A percentile compares a stretch with the other conserved stretches of the same genome.
These are phyloP conservation scores for Chrysosporium keratinophilum DNA, from an alignment of 2,329 filamentous ascomycete species.

Conservation along the genomic window DNA sequence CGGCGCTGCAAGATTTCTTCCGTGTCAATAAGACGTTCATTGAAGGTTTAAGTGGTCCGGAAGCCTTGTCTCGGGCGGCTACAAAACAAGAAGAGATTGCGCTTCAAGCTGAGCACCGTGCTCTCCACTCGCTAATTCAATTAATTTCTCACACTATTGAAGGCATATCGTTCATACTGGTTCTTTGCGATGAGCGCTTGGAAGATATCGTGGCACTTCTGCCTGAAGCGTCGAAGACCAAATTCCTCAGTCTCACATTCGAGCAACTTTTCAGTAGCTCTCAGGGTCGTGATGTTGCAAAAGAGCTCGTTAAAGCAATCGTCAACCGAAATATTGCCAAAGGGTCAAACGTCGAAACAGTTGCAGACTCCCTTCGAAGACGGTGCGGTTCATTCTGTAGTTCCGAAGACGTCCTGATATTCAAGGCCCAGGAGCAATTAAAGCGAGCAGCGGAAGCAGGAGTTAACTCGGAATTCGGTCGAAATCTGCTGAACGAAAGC, in stretches of 20 bases:
- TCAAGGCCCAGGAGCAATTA: constrained; percentile 92
- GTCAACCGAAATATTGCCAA: constrained; percentile 96
- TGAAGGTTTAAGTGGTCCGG: constrained; percentile 83
- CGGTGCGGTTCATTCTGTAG: constrained; percentile 96
- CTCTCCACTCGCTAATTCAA: constrained; percentile 72
- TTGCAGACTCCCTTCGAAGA: constrained; percentile 84
- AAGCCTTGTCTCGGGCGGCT: constrained; percentile 64
- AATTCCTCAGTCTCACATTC: constrained; percentile 69
- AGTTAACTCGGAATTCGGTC: constrained; percentile 62
- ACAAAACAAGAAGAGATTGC: constrained; percentile 86
- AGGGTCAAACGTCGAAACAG: constrained; percentile 92
- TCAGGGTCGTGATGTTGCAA: constrained; percentile 77
- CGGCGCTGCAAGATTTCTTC: constrained; percentile 70
- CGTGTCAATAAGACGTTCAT: constrained; percentile 83
- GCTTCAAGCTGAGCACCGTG: constrained; percentile 86
- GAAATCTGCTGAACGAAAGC: constrained; percentile 78
- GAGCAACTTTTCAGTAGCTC: constrained; percentile 73
- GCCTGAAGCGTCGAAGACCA: constrained; percentile 57
- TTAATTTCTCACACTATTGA: constrained; percentile 87
- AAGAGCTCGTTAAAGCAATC: constrained; percentile 91
- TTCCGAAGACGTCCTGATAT: constrained; percentile 91
- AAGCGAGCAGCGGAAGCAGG: constrained; percentile 76
- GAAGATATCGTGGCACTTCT: constrained; percentile 75
- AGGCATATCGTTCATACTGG: constrained; percentile 89
- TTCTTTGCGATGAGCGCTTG: constrained; percentile 87